A percentile compares a stretch with the other conserved stretches of the same genome.
These are phyloP conservation scores for Bipolaris bicolor DNA, from an alignment of 2,329 filamentous ascomycete species.

Conservation along the genomic window DNA sequence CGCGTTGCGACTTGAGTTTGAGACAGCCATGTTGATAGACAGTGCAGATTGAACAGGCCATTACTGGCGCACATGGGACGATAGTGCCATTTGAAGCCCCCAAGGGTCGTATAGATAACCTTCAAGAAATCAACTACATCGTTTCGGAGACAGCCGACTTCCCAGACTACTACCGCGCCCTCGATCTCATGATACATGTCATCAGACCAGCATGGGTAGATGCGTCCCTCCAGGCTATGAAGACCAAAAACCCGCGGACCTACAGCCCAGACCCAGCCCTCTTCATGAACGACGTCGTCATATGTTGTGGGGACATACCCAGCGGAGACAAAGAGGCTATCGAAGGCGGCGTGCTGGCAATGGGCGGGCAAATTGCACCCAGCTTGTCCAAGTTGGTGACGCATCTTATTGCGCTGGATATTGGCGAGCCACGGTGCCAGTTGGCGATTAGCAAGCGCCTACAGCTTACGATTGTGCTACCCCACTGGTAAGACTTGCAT, in stretches of 20 bases:
- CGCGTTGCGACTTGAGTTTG: slow-evolving; percentile 20
- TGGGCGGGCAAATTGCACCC: slow-evolving; percentile 82
- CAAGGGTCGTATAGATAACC: slow-evolving; percentile 49
- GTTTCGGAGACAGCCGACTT: slow-evolving; percentile 86
- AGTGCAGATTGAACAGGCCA: slow-evolving; percentile 53
- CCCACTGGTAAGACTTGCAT: slow-evolving; percentile 73
- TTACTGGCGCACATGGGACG: slow-evolving; percentile 58
- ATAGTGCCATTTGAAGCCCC: slow-evolving; percentile 50
- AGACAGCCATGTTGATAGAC: slow-evolving; percentile 25
- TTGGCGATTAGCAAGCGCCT: slow-evolving; percentile 68
- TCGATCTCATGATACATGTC: slow-evolving; percentile 80
- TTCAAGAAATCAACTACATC: slow-evolving; percentile 65
- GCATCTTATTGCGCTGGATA: slow-evolving; percentile 82
- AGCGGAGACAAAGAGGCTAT: slow-evolving; percentile 90
- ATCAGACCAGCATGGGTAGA: slow-evolving; percentile 83
- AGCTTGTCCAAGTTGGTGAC: slow-evolving; percentile 77
- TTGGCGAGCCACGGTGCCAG: slow-evolving; percentile 74
- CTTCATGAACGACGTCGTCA: slow-evolving; percentile 83
- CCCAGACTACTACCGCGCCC: slow-evolving; percentile 77
- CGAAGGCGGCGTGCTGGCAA: slow-evolving; percentile 82
- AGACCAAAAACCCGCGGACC: slow-evolving; percentile 77
- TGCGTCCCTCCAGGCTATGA: slow-evolving; percentile 70
- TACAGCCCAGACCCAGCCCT: slow-evolving; percentile 90
- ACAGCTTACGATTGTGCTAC: slow-evolving; percentile 82
- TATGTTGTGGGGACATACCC: slow-evolving; percentile 85